phyloP scores from a whole-genome alignment of 805 yeast genomes.

The Kazachstania africana region DNA sequence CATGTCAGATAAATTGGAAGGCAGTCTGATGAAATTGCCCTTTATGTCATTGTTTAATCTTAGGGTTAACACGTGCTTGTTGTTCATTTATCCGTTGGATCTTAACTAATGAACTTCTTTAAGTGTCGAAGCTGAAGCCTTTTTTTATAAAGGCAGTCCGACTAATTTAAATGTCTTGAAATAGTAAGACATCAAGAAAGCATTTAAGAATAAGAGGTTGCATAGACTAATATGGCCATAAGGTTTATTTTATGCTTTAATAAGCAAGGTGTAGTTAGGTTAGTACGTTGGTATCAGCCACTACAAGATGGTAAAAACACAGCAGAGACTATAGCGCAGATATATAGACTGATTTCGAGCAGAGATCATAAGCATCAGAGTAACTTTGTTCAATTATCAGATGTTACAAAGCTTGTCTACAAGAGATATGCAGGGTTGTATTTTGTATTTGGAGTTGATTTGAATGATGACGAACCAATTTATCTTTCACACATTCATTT shows the following conservation, averaged over 20 bases:
- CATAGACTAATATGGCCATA: conserved; percentile 43
- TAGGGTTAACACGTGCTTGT: too few species aligned
- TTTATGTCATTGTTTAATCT: conserved; percentile 10
- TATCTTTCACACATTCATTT: conserved; percentile 78
- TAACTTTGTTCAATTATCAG: conserved; percentile 64
- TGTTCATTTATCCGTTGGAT: too few species aligned
- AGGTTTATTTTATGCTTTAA: conserved; percentile 76
- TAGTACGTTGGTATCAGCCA: conserved; percentile 62
- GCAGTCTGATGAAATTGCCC: conserved; percentile 22
- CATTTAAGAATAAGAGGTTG: too few species aligned
- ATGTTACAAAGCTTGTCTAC: conserved; percentile 58
- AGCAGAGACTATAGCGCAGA: conserved; percentile 28
- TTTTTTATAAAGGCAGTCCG: too few species aligned
- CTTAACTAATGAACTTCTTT: too few species aligned
- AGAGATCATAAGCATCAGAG: conserved; percentile 78
- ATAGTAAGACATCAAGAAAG: too few species aligned
- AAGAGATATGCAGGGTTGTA: conserved; percentile 86
- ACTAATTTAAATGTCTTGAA: too few species aligned
- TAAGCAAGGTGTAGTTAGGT: conserved; percentile 85
- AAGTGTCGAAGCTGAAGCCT: too few species aligned
- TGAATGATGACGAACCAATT: conserved; percentile 70
- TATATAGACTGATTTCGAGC: conserved; percentile 68
- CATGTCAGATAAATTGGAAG: conserved; percentile 6
- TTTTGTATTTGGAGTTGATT: conserved; percentile 73
- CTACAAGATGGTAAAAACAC: conserved; percentile 14